phyloP scores from a whole-genome alignment of 2,329 filamentous ascomycete genomes.

The Pestalotiopsis sp. region DNA sequence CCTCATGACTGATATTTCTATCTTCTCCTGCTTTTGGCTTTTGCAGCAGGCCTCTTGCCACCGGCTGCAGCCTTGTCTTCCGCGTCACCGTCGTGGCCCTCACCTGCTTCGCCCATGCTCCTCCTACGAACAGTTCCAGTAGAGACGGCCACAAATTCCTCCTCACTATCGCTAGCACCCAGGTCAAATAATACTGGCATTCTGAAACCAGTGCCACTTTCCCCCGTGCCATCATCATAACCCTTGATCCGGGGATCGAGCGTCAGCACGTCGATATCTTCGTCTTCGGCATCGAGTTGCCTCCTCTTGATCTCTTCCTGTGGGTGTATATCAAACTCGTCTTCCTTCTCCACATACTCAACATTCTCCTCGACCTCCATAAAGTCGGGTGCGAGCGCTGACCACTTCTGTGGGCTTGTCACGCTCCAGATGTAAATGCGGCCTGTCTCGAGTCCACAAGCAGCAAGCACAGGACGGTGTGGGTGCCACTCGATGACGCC shows the following conservation, averaged over 20 bases:
- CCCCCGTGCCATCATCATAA: slow-evolving; percentile 58
- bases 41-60: slow-evolving; percentile 35
- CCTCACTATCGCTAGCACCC: slow-evolving; percentile 92
- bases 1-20: slow-evolving; percentile 15
- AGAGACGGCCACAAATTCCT: slow-evolving; percentile 73
- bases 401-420: slow-evolving; percentile 94
- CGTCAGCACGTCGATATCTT: slow-evolving; percentile 87
- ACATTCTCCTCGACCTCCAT: slow-evolving; percentile 98
- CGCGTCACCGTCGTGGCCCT: slow-evolving; percentile 56
- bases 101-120: slow-evolving; percentile 74
- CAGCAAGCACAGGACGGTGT: slow-evolving; percentile 80
- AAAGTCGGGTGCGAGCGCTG: slow-evolving; percentile 93
- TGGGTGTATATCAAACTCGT: slow-evolving; percentile 97
- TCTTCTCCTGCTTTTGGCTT: slow-evolving; percentile 45
- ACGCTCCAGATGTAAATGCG: slow-evolving; percentile 97
- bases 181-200: slow-evolving; percentile 95
- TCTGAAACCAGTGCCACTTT: slow-evolving; percentile 67
- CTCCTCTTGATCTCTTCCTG: slow-evolving; percentile 93
- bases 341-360: slow-evolving; percentile 92
- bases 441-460: slow-evolving; percentile 90
- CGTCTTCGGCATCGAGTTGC: slow-evolving; percentile 87
- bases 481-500: slow-evolving; percentile 98
- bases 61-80: slow-evolving; percentile 31
- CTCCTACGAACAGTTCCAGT: slow-evolving; percentile 85
- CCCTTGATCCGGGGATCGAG: slow-evolving; percentile 67